Evolutionary conservation across 2,329 filamentous ascomycete species (phyloP).

Genomic region (Neoarthrinium moseri): DNA sequence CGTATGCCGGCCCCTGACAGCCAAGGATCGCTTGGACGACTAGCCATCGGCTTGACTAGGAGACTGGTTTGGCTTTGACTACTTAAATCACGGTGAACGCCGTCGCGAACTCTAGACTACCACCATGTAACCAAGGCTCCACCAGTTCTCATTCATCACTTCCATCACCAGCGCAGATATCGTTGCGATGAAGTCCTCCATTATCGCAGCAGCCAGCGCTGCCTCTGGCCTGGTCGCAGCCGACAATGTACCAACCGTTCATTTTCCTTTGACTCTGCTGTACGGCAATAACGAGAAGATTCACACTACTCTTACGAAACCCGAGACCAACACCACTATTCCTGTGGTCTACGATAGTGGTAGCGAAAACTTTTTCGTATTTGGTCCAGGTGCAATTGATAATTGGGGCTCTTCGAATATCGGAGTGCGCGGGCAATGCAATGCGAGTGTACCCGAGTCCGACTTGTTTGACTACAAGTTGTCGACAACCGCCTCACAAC

Average conservation of each 20-base stretch:
- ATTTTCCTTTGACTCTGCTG: conserved; percentile 9
- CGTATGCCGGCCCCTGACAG: too few species aligned
- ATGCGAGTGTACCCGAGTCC: conserved; percentile 7
- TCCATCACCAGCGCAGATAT: too few species aligned
- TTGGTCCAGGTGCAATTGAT: conserved; percentile 12
- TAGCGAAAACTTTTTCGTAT: conserved; percentile 21
- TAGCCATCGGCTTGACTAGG: too few species aligned
- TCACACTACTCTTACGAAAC: conserved; percentile 18
- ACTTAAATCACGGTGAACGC: too few species aligned
- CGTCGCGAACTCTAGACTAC: too few species aligned
- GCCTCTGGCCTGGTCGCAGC: not conserved
- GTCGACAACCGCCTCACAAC: conserved; percentile 1
- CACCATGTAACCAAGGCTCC: too few species aligned
- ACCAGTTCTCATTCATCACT: too few species aligned
- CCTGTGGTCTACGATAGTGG: conserved; percentile 22
- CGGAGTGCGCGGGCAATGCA: conserved; percentile 6
- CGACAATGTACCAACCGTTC: conserved; percentile 8
- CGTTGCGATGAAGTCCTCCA: not conserved
- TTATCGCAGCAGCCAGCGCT: not conserved
- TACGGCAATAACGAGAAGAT: conserved; percentile 15
- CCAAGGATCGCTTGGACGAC: too few species aligned
- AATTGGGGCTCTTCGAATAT: conserved; percentile 10
- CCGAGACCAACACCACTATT: conserved; percentile 18
- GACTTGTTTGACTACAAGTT: conserved; percentile 7
- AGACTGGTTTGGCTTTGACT: too few species aligned